phyloP scores from a whole-genome alignment of 169 alveolate species.

The Babesia sp. region DNA sequence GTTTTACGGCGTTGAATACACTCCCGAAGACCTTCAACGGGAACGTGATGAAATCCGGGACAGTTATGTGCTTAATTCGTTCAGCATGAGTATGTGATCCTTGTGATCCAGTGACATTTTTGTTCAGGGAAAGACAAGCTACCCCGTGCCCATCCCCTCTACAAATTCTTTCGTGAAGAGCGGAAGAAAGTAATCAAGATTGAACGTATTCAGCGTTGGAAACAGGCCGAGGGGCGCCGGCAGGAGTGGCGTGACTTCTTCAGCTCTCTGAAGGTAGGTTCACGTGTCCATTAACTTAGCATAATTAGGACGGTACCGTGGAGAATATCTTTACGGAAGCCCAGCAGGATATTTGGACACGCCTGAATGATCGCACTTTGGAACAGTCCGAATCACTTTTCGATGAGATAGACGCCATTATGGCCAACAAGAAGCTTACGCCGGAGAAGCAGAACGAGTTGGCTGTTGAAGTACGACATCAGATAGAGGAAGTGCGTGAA shows the following conservation, averaged over 20 bases:
- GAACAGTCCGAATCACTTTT: slow-evolving; percentile 58
- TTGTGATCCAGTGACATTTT: not conserved
- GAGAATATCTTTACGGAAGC: slow-evolving; percentile 68
- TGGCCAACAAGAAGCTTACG: slow-evolving; percentile 51
- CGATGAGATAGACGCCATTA: slow-evolving; percentile 67
- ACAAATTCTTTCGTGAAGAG: slow-evolving; percentile 54
- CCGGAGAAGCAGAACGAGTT: slow-evolving; percentile 70
- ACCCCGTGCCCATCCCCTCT: slow-evolving; percentile 68
- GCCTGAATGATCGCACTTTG: slow-evolving; percentile 49
- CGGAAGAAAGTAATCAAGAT: slow-evolving; percentile 56
- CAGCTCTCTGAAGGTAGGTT: slow-evolving; percentile 56
- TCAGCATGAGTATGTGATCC: slow-evolving; percentile 45
- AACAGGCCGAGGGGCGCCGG: slow-evolving; percentile 45
- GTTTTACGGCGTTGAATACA: slow-evolving; percentile 42
- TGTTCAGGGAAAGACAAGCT: slow-evolving; percentile 48
- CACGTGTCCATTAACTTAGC: not conserved
- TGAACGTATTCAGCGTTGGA: slow-evolving; percentile 31
- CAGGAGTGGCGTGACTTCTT: slow-evolving; percentile 68
- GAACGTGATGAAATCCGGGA: slow-evolving; percentile 58
- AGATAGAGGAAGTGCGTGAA: slow-evolving; percentile 49
- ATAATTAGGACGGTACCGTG: slow-evolving; percentile 65
- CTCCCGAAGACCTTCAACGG: slow-evolving; percentile 39
- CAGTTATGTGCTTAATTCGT: slow-evolving; percentile 35
- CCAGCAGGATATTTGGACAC: slow-evolving; percentile 63
- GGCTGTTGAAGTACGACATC: slow-evolving; percentile 65